A percentile compares a stretch with the other conserved stretches of the same genome.
phyloP scores from a whole-genome alignment of 345 rosid genomes.

The Linum tenue region DNA sequence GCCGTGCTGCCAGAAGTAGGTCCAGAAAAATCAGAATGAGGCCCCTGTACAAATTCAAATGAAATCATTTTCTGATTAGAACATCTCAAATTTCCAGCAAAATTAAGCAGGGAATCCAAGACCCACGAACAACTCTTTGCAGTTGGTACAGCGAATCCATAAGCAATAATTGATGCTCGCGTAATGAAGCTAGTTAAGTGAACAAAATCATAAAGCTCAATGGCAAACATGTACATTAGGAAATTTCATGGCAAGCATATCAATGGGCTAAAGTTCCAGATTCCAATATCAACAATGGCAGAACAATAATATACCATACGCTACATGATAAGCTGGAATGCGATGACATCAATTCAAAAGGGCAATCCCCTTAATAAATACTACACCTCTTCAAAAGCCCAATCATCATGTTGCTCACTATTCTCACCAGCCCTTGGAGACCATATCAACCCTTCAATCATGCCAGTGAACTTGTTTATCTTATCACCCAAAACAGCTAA shows the following conservation, averaged over 20 bases:
- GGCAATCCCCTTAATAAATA: not conserved
- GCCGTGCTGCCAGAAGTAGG: constrained; percentile 89
- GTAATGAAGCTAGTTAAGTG: no score
- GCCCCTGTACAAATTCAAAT: constrained; percentile 43
- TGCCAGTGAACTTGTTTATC: constrained; percentile 73
- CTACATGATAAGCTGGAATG: not conserved
- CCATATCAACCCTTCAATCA: constrained; percentile 94
- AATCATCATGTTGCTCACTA: constrained; percentile 18
- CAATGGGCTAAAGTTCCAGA: no score
- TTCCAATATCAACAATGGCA: no score
- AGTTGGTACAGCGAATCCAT: no score
- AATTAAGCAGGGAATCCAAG: not conserved
- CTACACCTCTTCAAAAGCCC: constrained; percentile 59
- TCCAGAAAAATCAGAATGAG: constrained; percentile 91
- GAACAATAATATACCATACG: not conserved
- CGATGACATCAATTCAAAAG: not conserved
- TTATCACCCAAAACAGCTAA: constrained; percentile 77
- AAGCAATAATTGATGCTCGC: no score
- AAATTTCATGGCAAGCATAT: no score
- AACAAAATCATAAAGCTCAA: no score
- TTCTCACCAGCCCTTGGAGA: constrained; percentile 64
- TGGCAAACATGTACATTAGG: no score
- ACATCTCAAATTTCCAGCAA: not conserved
- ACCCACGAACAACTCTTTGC: not conserved
- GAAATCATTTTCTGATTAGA: not conserved